Conservation (phyloP, 805 yeast genomes). For the Candida coleopterorum region DNA sequence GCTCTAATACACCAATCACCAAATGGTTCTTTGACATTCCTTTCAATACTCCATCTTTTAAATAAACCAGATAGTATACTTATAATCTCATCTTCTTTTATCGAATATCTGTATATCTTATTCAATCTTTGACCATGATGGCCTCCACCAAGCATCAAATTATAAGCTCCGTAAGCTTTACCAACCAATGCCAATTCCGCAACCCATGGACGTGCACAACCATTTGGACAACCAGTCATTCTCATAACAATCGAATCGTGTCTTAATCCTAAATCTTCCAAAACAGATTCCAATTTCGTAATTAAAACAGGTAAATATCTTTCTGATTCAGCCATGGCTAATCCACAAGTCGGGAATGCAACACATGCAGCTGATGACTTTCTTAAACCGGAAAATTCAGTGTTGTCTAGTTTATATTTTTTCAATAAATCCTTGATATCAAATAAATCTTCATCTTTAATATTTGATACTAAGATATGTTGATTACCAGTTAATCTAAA, state of each 20-base stretch:
- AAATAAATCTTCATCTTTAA: slow-evolving; percentile 64
- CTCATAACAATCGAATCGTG: slow-evolving; percentile 95
- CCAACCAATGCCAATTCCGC: slow-evolving; percentile 96
- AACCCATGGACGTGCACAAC: slow-evolving; percentile 97
- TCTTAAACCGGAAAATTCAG: slow-evolving; percentile 77
- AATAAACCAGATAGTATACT: slow-evolving; percentile 76
- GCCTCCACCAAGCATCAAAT: slow-evolving; percentile 93
- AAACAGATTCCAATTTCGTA: slow-evolving; percentile 73
- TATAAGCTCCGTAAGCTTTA: slow-evolving; percentile 90
- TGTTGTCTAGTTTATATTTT: slow-evolving; percentile 77
- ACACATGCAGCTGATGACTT: slow-evolving; percentile 94
- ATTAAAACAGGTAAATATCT: slow-evolving; percentile 82
- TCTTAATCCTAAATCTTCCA: slow-evolving; percentile 89
- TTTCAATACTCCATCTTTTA: slow-evolving; percentile 90
- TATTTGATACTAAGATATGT: slow-evolving; percentile 73
- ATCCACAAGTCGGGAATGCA: slow-evolving; percentile 97
- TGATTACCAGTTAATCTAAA: slow-evolving; percentile 96
- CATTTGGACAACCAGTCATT: slow-evolving; percentile 99
- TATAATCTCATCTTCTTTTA: slow-evolving; percentile 86
- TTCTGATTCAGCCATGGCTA: slow-evolving; percentile 98
- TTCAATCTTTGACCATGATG: slow-evolving; percentile 89
- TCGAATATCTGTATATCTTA: slow-evolving; percentile 81
- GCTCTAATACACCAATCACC: slow-evolving; percentile 88
- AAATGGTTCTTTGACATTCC: slow-evolving; percentile 87
- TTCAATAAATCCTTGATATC: slow-evolving; percentile 59